Percentiles rank a stretch among this genome's conserved stretches.
These are phyloP conservation scores for Botrytis fabae DNA, from an alignment of 2,329 filamentous ascomycete species.

Conservation along the genomic window DNA sequence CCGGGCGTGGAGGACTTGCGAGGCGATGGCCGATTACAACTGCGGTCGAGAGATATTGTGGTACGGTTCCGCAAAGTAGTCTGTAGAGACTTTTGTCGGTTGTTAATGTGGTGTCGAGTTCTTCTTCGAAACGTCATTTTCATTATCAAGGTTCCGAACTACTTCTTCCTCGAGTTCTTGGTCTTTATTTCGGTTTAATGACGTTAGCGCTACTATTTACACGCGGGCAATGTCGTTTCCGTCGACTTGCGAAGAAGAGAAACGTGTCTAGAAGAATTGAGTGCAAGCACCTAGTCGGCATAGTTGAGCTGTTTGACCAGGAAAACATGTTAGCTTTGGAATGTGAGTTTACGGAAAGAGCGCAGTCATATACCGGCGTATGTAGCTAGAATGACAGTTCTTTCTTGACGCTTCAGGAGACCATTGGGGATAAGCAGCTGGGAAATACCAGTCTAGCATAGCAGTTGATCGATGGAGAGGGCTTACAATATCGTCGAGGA, in stretches of 20 bases:
- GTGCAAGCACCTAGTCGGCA: no score
- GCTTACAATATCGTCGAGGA: not conserved
- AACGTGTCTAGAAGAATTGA: no score
- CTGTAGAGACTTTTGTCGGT: not conserved
- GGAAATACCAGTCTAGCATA: rapidly evolving
- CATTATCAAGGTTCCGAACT: not conserved
- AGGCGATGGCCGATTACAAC: not conserved
- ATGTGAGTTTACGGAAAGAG: no score
- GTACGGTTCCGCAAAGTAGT: not conserved
- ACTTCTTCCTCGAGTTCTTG: not conserved
- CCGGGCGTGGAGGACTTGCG: not conserved
- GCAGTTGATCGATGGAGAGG: not conserved
- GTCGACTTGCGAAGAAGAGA: no score
- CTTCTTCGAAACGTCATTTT: not conserved
- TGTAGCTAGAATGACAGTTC: not conserved
- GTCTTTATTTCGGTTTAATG: not conserved
- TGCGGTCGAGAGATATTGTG: not conserved
- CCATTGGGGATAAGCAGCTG: not conserved
- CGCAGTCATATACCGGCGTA: no score
- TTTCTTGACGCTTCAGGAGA: not conserved
- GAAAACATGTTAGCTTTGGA: no score
- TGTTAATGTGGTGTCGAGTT: not conserved
- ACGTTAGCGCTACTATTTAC: not conserved
- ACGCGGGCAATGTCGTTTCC: not conserved
- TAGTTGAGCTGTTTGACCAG: no score